Conservation (phyloP, 345 rosid genomes). For the Aegle marmelos region DNA sequence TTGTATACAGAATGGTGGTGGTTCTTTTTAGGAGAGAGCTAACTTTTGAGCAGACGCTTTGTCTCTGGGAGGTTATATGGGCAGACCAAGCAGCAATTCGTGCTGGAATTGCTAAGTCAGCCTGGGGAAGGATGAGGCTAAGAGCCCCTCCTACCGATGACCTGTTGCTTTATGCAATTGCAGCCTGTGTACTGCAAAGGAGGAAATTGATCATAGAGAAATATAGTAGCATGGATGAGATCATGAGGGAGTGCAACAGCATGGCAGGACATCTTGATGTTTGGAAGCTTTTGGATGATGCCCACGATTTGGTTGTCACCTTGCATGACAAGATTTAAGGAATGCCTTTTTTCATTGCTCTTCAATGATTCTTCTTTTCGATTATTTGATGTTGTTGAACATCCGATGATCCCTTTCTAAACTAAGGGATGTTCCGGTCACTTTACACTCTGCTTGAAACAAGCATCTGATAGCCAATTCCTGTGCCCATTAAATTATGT, state of each 20-base stretch:
- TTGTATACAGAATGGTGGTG: constrained; percentile 95
- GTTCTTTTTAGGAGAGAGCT: constrained; percentile 85
- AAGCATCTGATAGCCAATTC: constrained; percentile 10
- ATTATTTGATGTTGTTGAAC: background rate
- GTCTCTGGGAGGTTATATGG: constrained; percentile 99
- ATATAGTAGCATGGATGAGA: constrained; percentile 94
- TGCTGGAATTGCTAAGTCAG: constrained; percentile 67
- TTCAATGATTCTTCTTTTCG: background rate
- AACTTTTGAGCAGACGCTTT: constrained; percentile 77
- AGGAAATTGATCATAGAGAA: constrained; percentile 85
- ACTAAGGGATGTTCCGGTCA: constrained; percentile 1
- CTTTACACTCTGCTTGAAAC: constrained; percentile 1
- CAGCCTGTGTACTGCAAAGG: constrained; percentile 93
- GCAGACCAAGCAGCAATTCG: constrained; percentile 90
- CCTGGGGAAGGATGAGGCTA: constrained; percentile 79
- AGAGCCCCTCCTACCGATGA: constrained; percentile 93
- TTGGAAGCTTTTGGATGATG: constrained; percentile 96
- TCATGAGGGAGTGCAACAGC: constrained; percentile 88
- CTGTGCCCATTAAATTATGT: constrained; percentile 9
- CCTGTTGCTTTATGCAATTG: constrained; percentile 85
- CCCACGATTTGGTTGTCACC: constrained; percentile 81
- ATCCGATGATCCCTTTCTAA: constrained; percentile 17
- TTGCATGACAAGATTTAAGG: constrained; percentile 74
- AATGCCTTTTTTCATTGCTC: background rate
- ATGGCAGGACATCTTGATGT: constrained; percentile 90